phyloP scores from a whole-genome alignment of 2,329 filamentous ascomycete genomes.

The Hypoxylon sp. region DNA sequence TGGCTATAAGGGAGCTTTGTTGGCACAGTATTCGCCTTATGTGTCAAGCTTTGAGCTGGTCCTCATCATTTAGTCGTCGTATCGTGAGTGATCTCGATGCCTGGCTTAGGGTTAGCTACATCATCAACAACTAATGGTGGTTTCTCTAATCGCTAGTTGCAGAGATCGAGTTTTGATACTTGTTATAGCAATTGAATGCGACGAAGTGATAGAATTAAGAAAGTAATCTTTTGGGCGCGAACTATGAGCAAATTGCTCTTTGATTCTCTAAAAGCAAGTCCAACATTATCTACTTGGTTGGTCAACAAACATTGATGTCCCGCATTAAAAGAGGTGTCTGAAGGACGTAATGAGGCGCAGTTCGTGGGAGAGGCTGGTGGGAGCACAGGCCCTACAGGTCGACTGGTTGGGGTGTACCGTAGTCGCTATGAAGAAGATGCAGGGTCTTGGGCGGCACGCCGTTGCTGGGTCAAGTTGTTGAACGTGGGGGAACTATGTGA shows the following conservation, averaged over 20 bases:
- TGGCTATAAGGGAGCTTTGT: background rate
- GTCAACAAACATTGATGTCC: too few species aligned
- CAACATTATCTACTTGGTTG: too few species aligned
- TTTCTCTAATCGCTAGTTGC: background rate
- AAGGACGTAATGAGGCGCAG: background rate
- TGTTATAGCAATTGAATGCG: background rate
- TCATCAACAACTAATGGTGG: background rate
- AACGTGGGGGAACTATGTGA: constrained; percentile 18
- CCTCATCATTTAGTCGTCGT: background rate
- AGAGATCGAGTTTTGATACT: background rate
- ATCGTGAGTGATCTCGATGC: background rate
- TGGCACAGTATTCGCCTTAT: background rate
- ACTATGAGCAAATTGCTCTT: background rate
- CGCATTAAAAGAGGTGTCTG: background rate
- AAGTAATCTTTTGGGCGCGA: background rate
- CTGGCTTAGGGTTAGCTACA: background rate
- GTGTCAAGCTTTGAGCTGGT: background rate
- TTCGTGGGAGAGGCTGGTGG: constrained; percentile 7
- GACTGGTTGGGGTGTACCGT: constrained; percentile 24
- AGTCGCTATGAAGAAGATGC: constrained; percentile 11
- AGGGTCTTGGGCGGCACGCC: constrained; percentile 25
- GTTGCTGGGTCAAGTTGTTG: constrained; percentile 40
- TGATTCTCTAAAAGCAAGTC: background rate
- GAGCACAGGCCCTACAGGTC: constrained; percentile 3
- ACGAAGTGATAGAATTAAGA: background rate